Evolutionary conservation across 345 rosid species (phyloP).

Genomic region (Gossypium bickii): DNA sequence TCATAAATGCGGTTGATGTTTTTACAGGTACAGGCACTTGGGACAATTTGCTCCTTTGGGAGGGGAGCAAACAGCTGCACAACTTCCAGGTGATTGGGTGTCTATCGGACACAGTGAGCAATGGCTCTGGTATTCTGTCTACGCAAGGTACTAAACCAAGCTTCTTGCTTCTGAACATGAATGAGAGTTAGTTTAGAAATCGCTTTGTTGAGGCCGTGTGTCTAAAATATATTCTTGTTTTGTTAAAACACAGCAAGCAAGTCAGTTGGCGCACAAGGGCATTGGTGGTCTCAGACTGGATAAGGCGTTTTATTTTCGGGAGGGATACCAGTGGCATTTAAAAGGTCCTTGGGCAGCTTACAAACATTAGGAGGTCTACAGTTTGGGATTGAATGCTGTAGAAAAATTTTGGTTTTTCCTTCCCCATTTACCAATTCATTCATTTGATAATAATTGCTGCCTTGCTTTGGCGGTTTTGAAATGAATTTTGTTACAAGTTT

Average conservation of each 20-base stretch:
- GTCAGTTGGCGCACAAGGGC: constrained; percentile 98
- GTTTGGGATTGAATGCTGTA: neutral
- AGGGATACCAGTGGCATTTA: constrained; percentile 87
- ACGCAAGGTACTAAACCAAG: constrained; percentile 58
- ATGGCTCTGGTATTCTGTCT: constrained; percentile 98
- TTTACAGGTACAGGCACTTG: constrained; percentile 76
- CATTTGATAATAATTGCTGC: constrained; percentile 3
- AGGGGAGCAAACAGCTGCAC: constrained; percentile 97
- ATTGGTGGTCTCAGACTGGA: constrained; percentile 83
- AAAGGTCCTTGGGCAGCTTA: constrained; percentile 3
- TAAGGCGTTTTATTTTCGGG: constrained; percentile 83
- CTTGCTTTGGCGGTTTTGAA: neutral
- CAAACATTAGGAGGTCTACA: neutral
- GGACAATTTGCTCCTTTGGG: constrained; percentile 98
- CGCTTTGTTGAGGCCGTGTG: neutral
- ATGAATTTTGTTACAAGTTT: neutral
- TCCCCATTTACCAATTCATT: neutral
- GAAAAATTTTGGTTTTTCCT: constrained; percentile 2
- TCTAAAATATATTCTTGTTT: neutral
- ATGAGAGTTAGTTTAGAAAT: neutral
- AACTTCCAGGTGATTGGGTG: constrained; percentile 95
- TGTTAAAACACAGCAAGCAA: constrained; percentile 59
- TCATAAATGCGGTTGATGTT: neutral
- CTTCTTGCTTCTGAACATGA: neutral
- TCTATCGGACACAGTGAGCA: constrained; percentile 87